Percentiles rank a stretch among this genome's conserved stretches.
These are phyloP conservation scores for Fusarium nelsonii DNA, from an alignment of 2,329 filamentous ascomycete species.

Conservation along the genomic window DNA sequence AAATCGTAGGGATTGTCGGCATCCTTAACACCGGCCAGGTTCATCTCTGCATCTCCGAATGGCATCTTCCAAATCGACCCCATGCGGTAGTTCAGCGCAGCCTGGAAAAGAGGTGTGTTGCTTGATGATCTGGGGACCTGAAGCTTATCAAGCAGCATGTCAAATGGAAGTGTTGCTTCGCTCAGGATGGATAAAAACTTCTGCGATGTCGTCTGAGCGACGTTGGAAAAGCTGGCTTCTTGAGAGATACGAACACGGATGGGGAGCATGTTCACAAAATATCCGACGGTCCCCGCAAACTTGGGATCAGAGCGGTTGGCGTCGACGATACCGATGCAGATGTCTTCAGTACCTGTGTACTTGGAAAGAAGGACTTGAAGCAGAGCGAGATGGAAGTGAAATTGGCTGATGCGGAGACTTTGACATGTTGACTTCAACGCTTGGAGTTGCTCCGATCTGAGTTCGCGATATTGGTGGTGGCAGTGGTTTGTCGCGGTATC, in stretches of 20 bases:
- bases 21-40: neutral
- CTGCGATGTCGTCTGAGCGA: neutral
- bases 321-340: slow-evolving; percentile 12
- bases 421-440: neutral
- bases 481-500: neutral
- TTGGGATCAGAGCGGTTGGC: neutral
- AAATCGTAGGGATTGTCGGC: neutral
- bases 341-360: neutral
- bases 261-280: slow-evolving; percentile 16
- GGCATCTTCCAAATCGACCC: neutral
- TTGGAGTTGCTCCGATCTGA: neutral
- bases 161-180: neutral
- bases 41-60: neutral
- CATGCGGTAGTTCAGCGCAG: slow-evolving; percentile 5
- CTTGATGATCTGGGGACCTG: neutral
- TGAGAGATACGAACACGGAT: neutral
- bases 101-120: slow-evolving; percentile 15
- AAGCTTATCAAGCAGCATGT: neutral
- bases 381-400: slow-evolving; percentile 7
- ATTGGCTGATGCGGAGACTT: neutral
- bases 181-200: neutral
- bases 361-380: neutral
- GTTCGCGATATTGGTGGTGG: slow-evolving; percentile 1
- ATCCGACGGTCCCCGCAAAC: slow-evolving; percentile 8
- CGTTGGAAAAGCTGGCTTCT: neutral